These are phyloP conservation scores for Candida sp. DNA, from an alignment of 1,139 yeast genomes.

Conservation along the genomic window DNA sequence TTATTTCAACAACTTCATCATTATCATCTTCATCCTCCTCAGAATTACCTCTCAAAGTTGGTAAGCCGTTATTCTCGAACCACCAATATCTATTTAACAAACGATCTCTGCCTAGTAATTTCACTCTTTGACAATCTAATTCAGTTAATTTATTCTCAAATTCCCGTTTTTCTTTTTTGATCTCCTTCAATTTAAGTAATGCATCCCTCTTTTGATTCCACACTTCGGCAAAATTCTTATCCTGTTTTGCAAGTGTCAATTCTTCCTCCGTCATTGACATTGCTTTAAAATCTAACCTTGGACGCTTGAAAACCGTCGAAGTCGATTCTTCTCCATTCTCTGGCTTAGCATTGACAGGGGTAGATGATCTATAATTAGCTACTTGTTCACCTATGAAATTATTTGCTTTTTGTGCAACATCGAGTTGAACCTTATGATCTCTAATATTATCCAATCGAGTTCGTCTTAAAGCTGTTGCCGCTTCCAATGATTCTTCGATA, in stretches of 20 bases:
- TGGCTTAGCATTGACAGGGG: neutral
- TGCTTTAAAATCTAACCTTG: conserved; percentile 26
- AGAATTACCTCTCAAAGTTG: conserved; percentile 47
- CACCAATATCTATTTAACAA: conserved; percentile 91
- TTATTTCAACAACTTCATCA: conserved; percentile 18
- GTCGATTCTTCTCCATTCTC: conserved; percentile 13
- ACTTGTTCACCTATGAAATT: conserved; percentile 29
- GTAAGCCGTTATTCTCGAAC: conserved; percentile 86
- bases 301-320: conserved; percentile 12
- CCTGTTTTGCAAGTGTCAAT: conserved; percentile 37
- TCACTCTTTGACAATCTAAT: conserved; percentile 75
- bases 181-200: conserved; percentile 37
- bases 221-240: conserved; percentile 44
- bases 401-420: conserved; percentile 47
- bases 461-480: conserved; percentile 59
- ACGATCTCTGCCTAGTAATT: conserved; percentile 78
- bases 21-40: conserved; percentile 36
- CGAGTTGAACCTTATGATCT: conserved; percentile 52
- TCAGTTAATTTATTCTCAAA: conserved; percentile 60
- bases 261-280: conserved; percentile 53
- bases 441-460: conserved; percentile 66
- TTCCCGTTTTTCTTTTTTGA: conserved; percentile 43
- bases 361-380: conserved; percentile 3
- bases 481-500: conserved; percentile 69
- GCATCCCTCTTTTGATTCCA: conserved; percentile 41